Base-by-base conservation (phyloP, 78 protist species). In the Mantamonas sphyraenae region DNA sequence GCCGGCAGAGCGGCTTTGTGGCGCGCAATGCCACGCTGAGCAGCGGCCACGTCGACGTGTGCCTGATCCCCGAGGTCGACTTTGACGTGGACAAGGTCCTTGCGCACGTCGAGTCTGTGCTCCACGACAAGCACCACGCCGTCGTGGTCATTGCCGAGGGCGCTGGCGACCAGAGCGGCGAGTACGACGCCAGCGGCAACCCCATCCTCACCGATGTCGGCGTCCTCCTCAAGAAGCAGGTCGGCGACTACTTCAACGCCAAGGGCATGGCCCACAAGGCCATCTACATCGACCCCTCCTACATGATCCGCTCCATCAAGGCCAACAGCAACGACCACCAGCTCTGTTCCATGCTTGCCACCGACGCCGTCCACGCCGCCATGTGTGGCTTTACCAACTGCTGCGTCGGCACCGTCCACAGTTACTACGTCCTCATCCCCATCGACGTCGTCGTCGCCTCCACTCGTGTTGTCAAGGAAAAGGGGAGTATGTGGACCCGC, bases 81-180 rank as follows among this genome's bases (percentile, higher is more conserved):
- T 33, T 79, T 39, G 42, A 0, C 2, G 10, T 68, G 26, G 71
- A 81, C 4, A 56, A 39, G 45, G 1, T 62, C 24, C 24, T 64
- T 43, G 0, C 0, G 3, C 51, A 9, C 26, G 30, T 60, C 31
- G 60, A 59, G 14, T 7, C 0, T 12, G 28, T 30, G 10, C 0
- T 80, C 56, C 12, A 10, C 40, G 3, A 1, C 10, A n/a, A 30
- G 37, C 63, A 64, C 14, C 79, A 71, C 62, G 12, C 47, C 56
- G 72, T 85, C 30, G 62, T 85, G 26, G 83, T 76, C 55, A 77
- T 80, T 8, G 86, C 86, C 26, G 90, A 85, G 58, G 90, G 90
- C 53, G 77, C 84, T 8, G 83, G 84, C 30, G 74, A 74, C 35
- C 60, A 20, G 42, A 0, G 53, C 22, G 73, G 33, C 12, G 40